phyloP scores from a whole-genome alignment of 352 stramenopile genomes.

The Phytophthora syringae region DNA sequence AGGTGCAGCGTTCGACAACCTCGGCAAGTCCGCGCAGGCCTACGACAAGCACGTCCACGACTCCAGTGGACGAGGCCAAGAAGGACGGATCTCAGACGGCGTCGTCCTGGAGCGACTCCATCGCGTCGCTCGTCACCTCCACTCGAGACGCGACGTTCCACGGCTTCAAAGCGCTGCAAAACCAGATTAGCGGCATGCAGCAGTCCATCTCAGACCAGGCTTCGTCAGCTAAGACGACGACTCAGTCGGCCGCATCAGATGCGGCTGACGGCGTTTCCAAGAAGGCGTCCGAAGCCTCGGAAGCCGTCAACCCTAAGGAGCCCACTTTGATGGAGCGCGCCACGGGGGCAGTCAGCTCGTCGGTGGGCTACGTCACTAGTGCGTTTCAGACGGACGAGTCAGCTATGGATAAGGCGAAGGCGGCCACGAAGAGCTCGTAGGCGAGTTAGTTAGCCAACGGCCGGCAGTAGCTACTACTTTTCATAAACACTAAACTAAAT shows the following conservation, averaged over 20 bases:
- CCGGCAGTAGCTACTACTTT: too few species aligned
- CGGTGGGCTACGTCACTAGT: conserved; percentile 23
- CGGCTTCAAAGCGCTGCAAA: conserved; percentile 47
- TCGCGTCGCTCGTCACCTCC: conserved; percentile 34
- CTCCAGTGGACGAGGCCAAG: conserved; percentile 35
- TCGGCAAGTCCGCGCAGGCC: conserved; percentile 22
- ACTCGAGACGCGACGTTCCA: conserved; percentile 43
- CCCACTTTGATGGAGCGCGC: conserved; percentile 39
- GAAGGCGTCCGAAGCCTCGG: conserved; percentile 29
- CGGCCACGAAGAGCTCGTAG: conserved; percentile 9
- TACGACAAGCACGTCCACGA: conserved; percentile 18
- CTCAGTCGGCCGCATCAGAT: not conserved
- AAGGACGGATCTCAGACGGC: conserved; percentile 22
- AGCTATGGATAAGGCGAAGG: not conserved
- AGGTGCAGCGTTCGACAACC: conserved; percentile 30
- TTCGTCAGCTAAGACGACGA: conserved; percentile 9
- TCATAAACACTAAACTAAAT: too few species aligned
- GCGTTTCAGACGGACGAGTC: not conserved
- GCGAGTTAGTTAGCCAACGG: too few species aligned
- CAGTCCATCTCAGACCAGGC: conserved; percentile 34
- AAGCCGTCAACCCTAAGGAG: not conserved
- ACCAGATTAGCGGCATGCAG: conserved; percentile 33
- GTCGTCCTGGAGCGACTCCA: conserved; percentile 32
- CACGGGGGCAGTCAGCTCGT: conserved; percentile 15
- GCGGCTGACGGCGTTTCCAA: conserved; percentile 9